Base-by-base conservation (phyloP, 306 rosid genomes). In the Rosa multiflora region DNA sequence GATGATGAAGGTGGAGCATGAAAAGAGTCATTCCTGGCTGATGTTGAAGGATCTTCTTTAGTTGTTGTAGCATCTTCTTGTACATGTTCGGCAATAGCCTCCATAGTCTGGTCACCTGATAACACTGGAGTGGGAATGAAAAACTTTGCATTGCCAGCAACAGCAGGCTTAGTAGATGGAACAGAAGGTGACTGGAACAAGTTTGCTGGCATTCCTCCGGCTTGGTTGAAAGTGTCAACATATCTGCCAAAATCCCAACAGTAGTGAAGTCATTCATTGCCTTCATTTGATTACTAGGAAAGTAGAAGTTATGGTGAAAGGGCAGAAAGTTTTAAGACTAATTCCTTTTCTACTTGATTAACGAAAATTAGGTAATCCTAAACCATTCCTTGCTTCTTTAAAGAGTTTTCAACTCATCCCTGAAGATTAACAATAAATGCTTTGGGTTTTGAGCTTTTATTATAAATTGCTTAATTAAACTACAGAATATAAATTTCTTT, bases 221-320 rank as follows among this genome's bases (percentile, higher is more conserved):
- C 88, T 85, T 87, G 91, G 92, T 92, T 94, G 84, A 94, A 94
- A 76, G 96, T 94, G 87, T 94, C 98, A 52, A 94, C 98, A 80
- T 94, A 94, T 89, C 98, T 94, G 89, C 67, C 74, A 77, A 87
- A 73, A 76, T 67, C 47, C 47, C 76, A 88, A 2, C 29, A 21
- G 44, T 63, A 23, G 14, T 18, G 37, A 51, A 55, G 12, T 46
- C 20, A 29, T 74, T 40, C 12, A 43, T 42, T 42, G 20, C 67
- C 40, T 40, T 74, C 69, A 39, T 14, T 42, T 74, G 40, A 42
- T 42, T 74, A 58, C 69, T 32, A 32, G 37, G 2, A 32, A 32
- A 32, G 37, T 55, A 35, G 23, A 56, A 58, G 23, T 43, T 37
- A 39, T 17, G 55, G 8, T 21, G n/a, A 12, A 56, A 21, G 20